phyloP scores from a whole-genome alignment of 2,329 filamentous ascomycete genomes.

The Trichoderma sp. region DNA sequence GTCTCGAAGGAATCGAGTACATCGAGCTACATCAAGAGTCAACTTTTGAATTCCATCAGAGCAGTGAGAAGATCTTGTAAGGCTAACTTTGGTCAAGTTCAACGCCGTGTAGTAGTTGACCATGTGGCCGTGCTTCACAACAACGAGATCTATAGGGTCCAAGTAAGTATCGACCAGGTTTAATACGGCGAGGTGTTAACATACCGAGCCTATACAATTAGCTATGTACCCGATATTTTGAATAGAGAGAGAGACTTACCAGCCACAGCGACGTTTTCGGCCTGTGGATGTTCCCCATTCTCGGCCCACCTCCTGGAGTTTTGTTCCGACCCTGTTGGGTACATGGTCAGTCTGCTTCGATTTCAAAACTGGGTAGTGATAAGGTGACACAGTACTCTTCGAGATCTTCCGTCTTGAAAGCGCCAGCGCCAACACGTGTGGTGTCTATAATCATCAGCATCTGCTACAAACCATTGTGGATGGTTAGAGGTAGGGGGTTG shows the following conservation, averaged over 20 bases:
- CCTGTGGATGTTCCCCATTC: constrained; percentile 53
- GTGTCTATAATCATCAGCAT: background rate
- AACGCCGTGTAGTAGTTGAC: background rate
- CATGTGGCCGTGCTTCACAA: background rate
- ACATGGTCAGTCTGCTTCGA: background rate
- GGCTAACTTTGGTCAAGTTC: background rate
- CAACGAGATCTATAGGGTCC: background rate
- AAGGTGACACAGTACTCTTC: background rate
- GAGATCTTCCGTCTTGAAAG: background rate
- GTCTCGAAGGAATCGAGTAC: background rate
- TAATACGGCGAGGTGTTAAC: background rate
- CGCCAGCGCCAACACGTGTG: background rate
- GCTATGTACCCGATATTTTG: background rate
- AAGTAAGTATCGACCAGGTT: background rate
- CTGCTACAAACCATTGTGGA: background rate
- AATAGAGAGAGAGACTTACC: background rate
- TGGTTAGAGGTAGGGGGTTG: background rate
- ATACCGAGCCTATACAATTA: background rate
- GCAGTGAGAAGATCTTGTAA: background rate
- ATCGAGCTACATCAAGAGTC: background rate
- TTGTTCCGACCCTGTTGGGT: constrained; percentile 35
- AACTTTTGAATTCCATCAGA: background rate
- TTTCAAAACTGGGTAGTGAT: background rate
- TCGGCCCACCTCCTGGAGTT: constrained; percentile 48
- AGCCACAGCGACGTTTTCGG: constrained; percentile 59